phyloP scores from a whole-genome alignment of 2,329 filamentous ascomycete species.

The Cordyceps pruinosa region DNA sequence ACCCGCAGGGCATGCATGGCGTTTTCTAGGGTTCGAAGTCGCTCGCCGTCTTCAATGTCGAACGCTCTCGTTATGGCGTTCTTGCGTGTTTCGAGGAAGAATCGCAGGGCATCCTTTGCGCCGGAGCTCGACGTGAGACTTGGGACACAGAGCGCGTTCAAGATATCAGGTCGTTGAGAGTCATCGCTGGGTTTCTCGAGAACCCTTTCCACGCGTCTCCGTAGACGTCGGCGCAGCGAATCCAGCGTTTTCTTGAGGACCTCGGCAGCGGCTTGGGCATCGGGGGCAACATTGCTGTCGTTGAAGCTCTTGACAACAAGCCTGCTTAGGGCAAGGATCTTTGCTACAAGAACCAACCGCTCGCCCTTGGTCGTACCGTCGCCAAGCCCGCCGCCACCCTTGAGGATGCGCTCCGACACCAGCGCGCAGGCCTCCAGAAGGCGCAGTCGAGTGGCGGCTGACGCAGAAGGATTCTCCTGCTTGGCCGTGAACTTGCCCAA shows the following conservation, averaged over 20 bases:
- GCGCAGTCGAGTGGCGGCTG: constrained; percentile 37
- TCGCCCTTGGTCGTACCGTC: constrained; percentile 35
- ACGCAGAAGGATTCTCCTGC: constrained; percentile 22
- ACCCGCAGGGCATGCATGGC: constrained; percentile 62
- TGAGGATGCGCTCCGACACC: constrained; percentile 42
- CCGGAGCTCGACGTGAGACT: constrained; percentile 76
- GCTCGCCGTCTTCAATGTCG: constrained; percentile 39
- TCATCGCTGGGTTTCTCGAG: constrained; percentile 55
- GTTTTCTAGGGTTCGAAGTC: constrained; percentile 34
- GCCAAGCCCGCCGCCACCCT: constrained; percentile 27
- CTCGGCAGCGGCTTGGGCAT: constrained; percentile 41
- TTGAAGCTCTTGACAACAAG: constrained; percentile 68
- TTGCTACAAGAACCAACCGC: constrained; percentile 54
- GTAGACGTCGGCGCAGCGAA: constrained; percentile 54
- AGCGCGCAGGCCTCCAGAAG: constrained; percentile 47
- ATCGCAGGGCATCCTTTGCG: constrained; percentile 67
- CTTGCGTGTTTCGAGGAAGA: constrained; percentile 69
- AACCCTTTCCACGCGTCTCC: constrained; percentile 62
- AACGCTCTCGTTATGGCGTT: constrained; percentile 61
- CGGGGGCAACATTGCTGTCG: constrained; percentile 33
- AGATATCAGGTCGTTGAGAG: constrained; percentile 44
- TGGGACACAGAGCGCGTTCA: constrained; percentile 74
- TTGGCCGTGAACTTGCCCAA: constrained; percentile 39
- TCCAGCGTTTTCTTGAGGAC: constrained; percentile 57
- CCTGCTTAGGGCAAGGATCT: constrained; percentile 68